Base-by-base conservation (phyloP, 2,329 filamentous ascomycete genomes). In the Neonectria sp. region DNA sequence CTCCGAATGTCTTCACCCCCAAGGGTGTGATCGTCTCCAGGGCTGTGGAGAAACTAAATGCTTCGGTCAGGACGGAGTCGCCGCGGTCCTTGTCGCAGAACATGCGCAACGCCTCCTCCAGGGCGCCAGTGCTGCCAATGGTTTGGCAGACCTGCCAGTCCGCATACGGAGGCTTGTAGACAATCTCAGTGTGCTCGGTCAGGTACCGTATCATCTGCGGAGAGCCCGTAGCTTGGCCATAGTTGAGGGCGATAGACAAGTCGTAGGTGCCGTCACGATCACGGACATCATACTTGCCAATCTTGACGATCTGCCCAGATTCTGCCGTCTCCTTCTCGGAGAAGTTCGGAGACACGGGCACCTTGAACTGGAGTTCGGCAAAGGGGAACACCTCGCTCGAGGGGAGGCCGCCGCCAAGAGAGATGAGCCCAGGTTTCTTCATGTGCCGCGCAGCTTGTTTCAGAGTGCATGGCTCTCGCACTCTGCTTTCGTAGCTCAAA, bases 351-450 rank as follows among this genome's bases (percentile, higher is more conserved):
- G 90, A 83, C 2, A 83, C 82, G 17, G 95, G 94, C 1, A 97
- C 89, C 73, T 92, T 93, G 81, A 97, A 82, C 70, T 86, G 88
- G 56, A 98, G 81, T 71, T 92, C 87, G 71, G 95, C 91, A 75
- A 98, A 91, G n/a, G 96, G 96, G 77, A 99, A 99, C 82, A 97
- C 94, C 79, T 95, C 91, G 67, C 93, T 89, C 15, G 94, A 95
- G 4, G 96, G 96, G 24, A 99, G 64, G 4, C 96, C 96, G 58
- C 96, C 96, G 62, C 96, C 96, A 2, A 99, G 90, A 1, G 95
- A 97, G 77, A 99, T 96, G 66, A 98, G 83, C 17, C 93, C 95
- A 1, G 95, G 94, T 45, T 87, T 93, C 77, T 92, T 92, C 60
- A 98, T 88, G 78, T 91, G 92, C 63, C 88, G 89, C 51, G 95